phyloP scores from a whole-genome alignment of 768 basidiomycete species.

The Hygrophoropsis aurantiaca region DNA sequence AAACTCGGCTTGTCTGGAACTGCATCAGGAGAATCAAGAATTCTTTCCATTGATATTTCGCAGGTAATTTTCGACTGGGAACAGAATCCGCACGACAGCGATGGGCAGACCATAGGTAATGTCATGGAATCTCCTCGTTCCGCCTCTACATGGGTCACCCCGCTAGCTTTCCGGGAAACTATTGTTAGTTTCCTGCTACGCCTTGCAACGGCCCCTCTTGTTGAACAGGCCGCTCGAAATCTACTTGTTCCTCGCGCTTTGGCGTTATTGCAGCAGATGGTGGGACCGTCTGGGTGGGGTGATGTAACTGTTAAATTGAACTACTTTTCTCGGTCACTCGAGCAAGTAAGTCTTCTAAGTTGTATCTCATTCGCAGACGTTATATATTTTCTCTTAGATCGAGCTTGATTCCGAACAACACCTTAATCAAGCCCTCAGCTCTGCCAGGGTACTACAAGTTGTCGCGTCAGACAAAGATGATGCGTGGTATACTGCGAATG shows the following conservation, averaged over 20 bases:
- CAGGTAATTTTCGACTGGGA: slow-evolving; percentile 97
- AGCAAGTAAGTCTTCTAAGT: slow-evolving; percentile 54
- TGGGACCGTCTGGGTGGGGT: slow-evolving; percentile 82
- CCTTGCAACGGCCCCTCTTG: slow-evolving; percentile 69
- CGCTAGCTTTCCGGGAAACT: slow-evolving; percentile 79
- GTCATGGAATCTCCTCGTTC: slow-evolving; percentile 22
- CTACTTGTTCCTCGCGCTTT: slow-evolving; percentile 64
- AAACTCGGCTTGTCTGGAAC: slow-evolving; percentile 81
- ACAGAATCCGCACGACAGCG: slow-evolving; percentile 47
- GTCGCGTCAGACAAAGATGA: slow-evolving; percentile 82
- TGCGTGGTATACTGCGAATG: slow-evolving; percentile 76
- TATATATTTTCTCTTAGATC: slow-evolving; percentile 44
- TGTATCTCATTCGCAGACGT: slow-evolving; percentile 6
- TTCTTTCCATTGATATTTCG: slow-evolving; percentile 84
- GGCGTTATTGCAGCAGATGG: slow-evolving; percentile 69
- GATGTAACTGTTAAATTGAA: slow-evolving; percentile 90
- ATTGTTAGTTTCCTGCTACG: slow-evolving; percentile 97
- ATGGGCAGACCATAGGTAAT: slow-evolving; percentile 11
- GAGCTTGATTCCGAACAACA: slow-evolving; percentile 68
- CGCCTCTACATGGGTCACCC: slow-evolving; percentile 61
- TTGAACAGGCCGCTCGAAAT: slow-evolving; percentile 42
- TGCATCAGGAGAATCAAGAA: slow-evolving; percentile 76
- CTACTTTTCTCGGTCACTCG: slow-evolving; percentile 84
- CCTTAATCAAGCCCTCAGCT: slow-evolving; percentile 70
- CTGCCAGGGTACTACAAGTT: slow-evolving; percentile 87